Percentiles rank a stretch among this genome's conserved stretches.
Conservation (phyloP, 768 basidiomycete species). For the Pisolithus albus region DNA sequence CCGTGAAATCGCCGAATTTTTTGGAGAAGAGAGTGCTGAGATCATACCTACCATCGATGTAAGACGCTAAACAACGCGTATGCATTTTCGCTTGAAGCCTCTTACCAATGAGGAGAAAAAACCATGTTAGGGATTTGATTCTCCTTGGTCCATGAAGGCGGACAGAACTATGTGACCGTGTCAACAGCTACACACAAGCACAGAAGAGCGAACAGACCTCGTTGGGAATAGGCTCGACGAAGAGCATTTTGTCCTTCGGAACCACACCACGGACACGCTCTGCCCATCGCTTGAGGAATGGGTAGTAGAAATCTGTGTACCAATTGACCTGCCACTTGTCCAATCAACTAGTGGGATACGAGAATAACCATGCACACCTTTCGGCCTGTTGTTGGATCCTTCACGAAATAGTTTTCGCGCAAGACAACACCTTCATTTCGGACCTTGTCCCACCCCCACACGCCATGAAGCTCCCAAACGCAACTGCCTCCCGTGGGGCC, state of each 20-base stretch:
- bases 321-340: conserved; percentile 57
- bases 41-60: conserved; percentile 64
- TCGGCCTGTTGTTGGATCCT: conserved; percentile 55
- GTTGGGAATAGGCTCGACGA: conserved; percentile 88
- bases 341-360: not conserved
- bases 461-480: conserved; percentile 86
- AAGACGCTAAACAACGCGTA: not conserved
- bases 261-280: conserved; percentile 45
- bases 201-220: conserved; percentile 47
- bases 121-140: conserved; percentile 57
- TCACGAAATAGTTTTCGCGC: conserved; percentile 77
- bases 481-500: conserved; percentile 71
- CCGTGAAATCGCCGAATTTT: conserved; percentile 75
- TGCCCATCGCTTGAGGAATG: conserved; percentile 66
- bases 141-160: conserved; percentile 66
- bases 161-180: conserved; percentile 57
- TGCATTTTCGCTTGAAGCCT: conserved; percentile 4
- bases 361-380: conserved; percentile 37
- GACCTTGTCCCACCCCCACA: conserved; percentile 81
- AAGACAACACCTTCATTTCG: conserved; percentile 68
- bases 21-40: conserved; percentile 83
- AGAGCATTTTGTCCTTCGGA: conserved; percentile 52
- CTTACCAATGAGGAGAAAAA: conserved; percentile 69
- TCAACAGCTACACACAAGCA: conserved; percentile 2
- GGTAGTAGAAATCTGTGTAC: conserved; percentile 82